Base-by-base conservation (phyloP, 768 basidiomycete species). In the Boletus rubropictus region DNA sequence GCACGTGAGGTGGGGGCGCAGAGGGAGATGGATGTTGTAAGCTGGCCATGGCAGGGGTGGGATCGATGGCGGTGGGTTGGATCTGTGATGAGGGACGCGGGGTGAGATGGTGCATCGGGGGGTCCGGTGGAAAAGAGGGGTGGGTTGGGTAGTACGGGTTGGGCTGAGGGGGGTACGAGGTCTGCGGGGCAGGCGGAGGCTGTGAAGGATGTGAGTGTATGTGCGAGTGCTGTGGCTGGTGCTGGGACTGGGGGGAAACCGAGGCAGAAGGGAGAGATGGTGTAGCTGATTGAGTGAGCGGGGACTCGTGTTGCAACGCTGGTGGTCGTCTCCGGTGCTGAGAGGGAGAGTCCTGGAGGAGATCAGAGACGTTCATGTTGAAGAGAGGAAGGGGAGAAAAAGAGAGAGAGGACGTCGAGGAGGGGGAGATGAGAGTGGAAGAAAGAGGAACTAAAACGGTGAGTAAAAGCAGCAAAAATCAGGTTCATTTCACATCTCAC, bases 291-390 rank as follows among this genome's bases (percentile, higher is more conserved):
- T 59, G 61, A 24, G 68, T 51, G 25, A 58, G 62, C 11, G 61
- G 55, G 1, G 60, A 47, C 5, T 59, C 54, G 39, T 58, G 61
- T 42, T 62, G 64, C 11, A 56, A 46, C 17, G 50, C 53, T 52
- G 60, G 55, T 10, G 68, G 52, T 3, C 57, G 57, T 58, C 69
- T 57, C 18, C 69, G 54, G 57, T 77, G 77, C 55, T 82, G 81
- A 0, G 82, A 82, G 40, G 84, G 84, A 0, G 82, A 79, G 64
- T 82, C 81, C 54, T 84, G 82, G 21, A 86, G 69, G 47, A 86
- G 75, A 60, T 72, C 78, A 20, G 79, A 78, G 55, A 86, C 81
- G 66, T 86, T 83, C 84, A 86, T 86, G 2, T 2, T 41, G 12
- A 15, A 34, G 28, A 34, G 14, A 12, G 7, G 20, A 34, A 17